phyloP scores from a whole-genome alignment of 805 yeast species.

The Alloascoidea africana region DNA sequence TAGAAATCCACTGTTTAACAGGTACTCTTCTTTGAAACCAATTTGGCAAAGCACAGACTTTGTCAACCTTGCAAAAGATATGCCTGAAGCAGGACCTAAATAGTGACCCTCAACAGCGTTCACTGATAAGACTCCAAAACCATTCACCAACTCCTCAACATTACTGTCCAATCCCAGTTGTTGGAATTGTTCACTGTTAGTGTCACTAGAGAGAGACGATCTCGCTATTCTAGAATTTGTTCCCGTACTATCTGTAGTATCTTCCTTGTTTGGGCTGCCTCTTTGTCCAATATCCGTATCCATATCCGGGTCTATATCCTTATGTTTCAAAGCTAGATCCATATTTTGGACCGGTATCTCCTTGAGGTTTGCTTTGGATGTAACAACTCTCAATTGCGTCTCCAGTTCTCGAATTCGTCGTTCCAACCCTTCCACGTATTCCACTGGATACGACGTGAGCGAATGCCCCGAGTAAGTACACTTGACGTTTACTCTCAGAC shows the following conservation, averaged over 20 bases:
- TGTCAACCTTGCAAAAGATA: slow-evolving; percentile 11
- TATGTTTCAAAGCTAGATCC: no score
- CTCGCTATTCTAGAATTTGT: no score
- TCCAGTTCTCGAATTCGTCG: neutral
- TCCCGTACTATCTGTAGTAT: neutral
- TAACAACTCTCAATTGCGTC: neutral
- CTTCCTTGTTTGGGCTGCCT: neutral
- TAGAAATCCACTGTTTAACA: slow-evolving; percentile 7
- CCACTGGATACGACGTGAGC: slow-evolving; percentile 7
- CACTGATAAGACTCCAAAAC: slow-evolving; percentile 8
- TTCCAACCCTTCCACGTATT: slow-evolving; percentile 8
- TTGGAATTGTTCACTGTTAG: no score
- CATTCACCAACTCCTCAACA: slow-evolving; percentile 5
- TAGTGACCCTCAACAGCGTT: slow-evolving; percentile 11
- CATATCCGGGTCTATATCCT: no score
- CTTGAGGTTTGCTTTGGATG: no score
- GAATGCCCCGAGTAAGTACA: slow-evolving; percentile 7
- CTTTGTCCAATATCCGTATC: no score
- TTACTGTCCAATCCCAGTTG: no score
- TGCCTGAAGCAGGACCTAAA: slow-evolving; percentile 11
- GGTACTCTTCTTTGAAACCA: slow-evolving; percentile 6
- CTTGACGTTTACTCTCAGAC: slow-evolving; percentile 2
- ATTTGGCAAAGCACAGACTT: slow-evolving; percentile 8
- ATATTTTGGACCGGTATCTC: no score
- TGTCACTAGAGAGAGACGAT: no score